Base-by-base conservation (phyloP, 495 filamentous ascomycete genomes). In the Penicillium fimorum region DNA sequence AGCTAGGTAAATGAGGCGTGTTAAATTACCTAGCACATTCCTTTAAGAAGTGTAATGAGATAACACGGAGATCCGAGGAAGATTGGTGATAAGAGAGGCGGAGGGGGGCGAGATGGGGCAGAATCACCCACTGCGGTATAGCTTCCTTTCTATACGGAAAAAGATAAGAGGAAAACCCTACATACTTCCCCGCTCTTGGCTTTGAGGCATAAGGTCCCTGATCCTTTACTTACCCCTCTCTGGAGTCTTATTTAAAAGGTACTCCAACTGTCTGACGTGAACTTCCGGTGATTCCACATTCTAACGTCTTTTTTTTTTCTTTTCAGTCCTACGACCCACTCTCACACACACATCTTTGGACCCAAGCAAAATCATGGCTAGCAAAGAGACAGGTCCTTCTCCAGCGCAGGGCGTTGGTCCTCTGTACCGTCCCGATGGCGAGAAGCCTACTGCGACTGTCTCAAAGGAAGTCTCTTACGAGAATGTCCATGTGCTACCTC, bases 361-460 rank as follows among this genome's bases (percentile, higher is more conserved):
- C 29, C 12, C 18, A 43, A 12, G 22, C 50, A 20, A 52, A 52
- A 52, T 3, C 40, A 74, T 73, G 67, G 59, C 61, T 37, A 59
- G 60, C 53, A 57, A 58, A 38, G 73, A 73, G 50, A 50, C 67
- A 15, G 53, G 69, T 47, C 69, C 69, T 27, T 84, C 87, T 35
- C 87, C 88, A 52, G 86, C 83, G 33, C 80, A 88, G 63, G 82
- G 81, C 51, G 84, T 96, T 49, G 91, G 91, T 17, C 91, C 91
- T 33, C 77, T 86, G 60, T 96, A 96, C 70, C 84, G 83, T 24
- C 79, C 87, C 12, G 82, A 87, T 62, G 84, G 79, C 55, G 84
- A 92, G 70, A 95, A 92, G 71, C 92, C 92, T 30, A 89, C 83
- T 37, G 92, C 92, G 11, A 97, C 92, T 4, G 89, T 97, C 47